Percentiles rank a stretch among this genome's conserved stretches.
phyloP scores from a whole-genome alignment of 2,329 filamentous ascomycete species.

The Lachnellula arida region DNA sequence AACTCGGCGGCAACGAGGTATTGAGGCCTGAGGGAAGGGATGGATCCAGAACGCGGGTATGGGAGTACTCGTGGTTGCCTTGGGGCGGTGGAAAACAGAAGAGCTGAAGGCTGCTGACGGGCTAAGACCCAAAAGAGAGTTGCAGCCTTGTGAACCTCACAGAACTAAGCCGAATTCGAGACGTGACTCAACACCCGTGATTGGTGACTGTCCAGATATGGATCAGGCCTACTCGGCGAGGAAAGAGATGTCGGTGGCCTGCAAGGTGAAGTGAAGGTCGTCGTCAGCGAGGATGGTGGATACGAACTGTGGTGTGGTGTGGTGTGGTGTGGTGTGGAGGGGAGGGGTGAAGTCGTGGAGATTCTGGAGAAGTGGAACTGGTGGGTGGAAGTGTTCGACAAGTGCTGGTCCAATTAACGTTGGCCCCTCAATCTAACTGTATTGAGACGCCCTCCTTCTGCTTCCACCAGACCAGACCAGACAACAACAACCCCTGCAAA shows the following conservation, averaged over 20 bases:
- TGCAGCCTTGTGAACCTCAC: background rate
- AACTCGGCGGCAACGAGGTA: background rate
- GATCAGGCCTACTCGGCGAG: background rate
- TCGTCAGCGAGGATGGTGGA: background rate
- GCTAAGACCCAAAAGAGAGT: background rate
- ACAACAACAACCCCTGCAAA: conserved; percentile 5
- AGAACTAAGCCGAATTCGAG: background rate
- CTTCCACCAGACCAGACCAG: no score
- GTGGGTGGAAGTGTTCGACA: no score
- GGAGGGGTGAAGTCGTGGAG: background rate
- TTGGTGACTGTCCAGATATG: background rate
- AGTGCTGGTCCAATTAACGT: no score
- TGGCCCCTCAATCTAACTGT: no score
- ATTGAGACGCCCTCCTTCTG: no score
- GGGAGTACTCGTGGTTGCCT: background rate
- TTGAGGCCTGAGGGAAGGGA: background rate
- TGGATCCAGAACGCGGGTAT: background rate
- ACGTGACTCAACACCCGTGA: background rate
- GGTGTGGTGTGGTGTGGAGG: background rate
- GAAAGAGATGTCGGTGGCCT: background rate
- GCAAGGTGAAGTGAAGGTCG: background rate
- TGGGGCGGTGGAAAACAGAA: background rate
- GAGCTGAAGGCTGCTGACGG: background rate
- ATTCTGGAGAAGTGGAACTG: background rate
- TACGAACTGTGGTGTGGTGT: background rate